Evolutionary conservation across 2,329 filamentous ascomycete genomes (phyloP), one percentile per base, ranked within the genome.

Genomic region (Aspergillus fumigatus): DNA sequence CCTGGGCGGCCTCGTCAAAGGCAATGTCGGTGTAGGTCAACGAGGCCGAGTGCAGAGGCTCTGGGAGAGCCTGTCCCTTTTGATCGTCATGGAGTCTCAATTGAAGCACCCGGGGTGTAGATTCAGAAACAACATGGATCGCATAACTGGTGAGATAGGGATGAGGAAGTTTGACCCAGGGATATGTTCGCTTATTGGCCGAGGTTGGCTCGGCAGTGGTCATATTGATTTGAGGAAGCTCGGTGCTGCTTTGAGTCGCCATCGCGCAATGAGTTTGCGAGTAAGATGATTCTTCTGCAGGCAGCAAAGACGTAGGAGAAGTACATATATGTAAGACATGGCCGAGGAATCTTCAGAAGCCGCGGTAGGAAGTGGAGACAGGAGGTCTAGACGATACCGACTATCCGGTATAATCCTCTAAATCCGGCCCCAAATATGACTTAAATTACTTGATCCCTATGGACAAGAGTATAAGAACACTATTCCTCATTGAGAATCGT

Each of bases 121-220:
- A 65, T 10, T 68, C 62, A 9, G 62, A 59, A 40, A 70, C 59
- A 1, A 64, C 57, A 38, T 65, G 63, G 45, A 79, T 75, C 27
- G 66, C 69, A 60, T 78, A 80, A 56, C 72, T 64, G 2, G 77
- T 79, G 41, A 80, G 69, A 51, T 75, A 80, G 4, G 77, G 77
- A 54, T 80, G 75, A 19, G 77, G 77, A 27, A 80, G 72, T 60
- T 78, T 79, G 25, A 79, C 72, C 55, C 65, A 65, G 29, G 75
- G 72, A 54, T 72, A 75, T 58, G 48, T 4, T 19, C 5, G 21
- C 21, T 52, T 52, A 3, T 25, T 29, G 17, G 23, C 38, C 7
- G 53, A 26, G 1, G 51, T 27, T 17, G 56, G 21, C 17, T 41
- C 50, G 3, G 43, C 6, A 23, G 43, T 50, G 32, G 35, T 26